phyloP scores from a whole-genome alignment of 352 stramenopile genomes.

The Globisporangium acanthophoron region DNA sequence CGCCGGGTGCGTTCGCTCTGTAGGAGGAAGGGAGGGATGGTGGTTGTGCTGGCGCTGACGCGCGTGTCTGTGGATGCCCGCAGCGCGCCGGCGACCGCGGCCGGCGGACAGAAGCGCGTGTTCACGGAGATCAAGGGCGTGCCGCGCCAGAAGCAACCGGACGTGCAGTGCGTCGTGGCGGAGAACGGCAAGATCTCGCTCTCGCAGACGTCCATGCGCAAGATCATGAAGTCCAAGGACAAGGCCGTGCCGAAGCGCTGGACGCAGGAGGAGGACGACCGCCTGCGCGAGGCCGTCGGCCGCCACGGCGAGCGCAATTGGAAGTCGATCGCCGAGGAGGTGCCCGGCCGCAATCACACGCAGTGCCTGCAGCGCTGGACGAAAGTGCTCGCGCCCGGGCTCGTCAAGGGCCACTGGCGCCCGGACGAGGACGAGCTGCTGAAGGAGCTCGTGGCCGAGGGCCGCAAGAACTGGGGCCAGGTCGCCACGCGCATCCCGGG shows the following conservation, averaged over 20 bases:
- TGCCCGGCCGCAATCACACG: conserved; percentile 81
- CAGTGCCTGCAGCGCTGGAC: conserved; percentile 90
- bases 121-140: conserved; percentile 84
- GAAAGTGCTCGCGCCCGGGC: conserved; percentile 91
- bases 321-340: conserved; percentile 85
- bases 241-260: conserved; percentile 80
- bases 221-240: conserved; percentile 83
- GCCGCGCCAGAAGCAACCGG: conserved; percentile 74
- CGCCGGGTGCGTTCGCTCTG: conserved; percentile 6
- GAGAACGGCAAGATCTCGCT: conserved; percentile 38
- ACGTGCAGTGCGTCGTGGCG: conserved; percentile 43
- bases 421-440: conserved; percentile 91
- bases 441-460: conserved; percentile 71
- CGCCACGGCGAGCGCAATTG: conserved; percentile 83
- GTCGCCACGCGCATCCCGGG: conserved; percentile 80
- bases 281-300: conserved; percentile 64
- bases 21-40: no score
- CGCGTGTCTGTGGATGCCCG: background rate
- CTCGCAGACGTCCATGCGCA: conserved; percentile 39
- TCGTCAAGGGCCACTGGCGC: conserved; percentile 95
- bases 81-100: background rate
- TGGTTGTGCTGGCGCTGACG: background rate
- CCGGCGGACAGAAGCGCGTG: conserved; percentile 55
- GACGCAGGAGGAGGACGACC: conserved; percentile 77
- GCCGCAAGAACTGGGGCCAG: conserved; percentile 86